Base-by-base conservation (phyloP, 208 protist genomes). In the Trypanosoma mega region DNA sequence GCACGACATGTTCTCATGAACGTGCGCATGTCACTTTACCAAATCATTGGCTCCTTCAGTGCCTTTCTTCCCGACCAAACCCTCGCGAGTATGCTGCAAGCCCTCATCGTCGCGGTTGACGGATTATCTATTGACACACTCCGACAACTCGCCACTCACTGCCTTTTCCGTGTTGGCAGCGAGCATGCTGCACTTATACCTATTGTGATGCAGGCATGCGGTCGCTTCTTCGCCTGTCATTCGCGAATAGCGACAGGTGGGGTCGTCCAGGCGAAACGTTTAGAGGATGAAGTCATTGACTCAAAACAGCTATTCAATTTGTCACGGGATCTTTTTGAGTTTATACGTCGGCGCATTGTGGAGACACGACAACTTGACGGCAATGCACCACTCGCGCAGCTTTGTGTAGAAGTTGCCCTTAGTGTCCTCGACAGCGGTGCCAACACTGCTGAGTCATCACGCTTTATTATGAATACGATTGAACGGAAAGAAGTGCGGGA, bases 1-100 rank as follows among this genome's bases (percentile, higher is more conserved):
- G 75, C 84, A 7, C 72, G 82, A 30, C 27, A 50, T 3, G 33
- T 49, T 9, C 68, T 94, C 3, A 59, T 73, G 57, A 72, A 71
- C 50, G 69, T 90, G 2, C 87, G 87, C 8, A 46, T 82, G 16
- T 44, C 71, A 24, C 18, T 91, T 14, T 94, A 94, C 51, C 82
- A 94, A 36, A 48, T 90, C 0, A 72, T 90, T 33, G 86, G 80
- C 8, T 34, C 67, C 3, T 49, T 93, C 29, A 71, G 76, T 41
- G 51, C 72, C 5, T 79, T 85, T 52, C 39, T 89, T 37, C 74
- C 80, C 18, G 68, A 59, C 1, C 75, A 76, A 37, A 49, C 64
- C 12, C 72, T 88, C 53, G 56, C 41, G 6, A 65, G 58, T 9
- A 67, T 89, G 47, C 63, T 92, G 31, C 36, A 74, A 20, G 69